These are phyloP conservation scores for Colletotrichum nymphaeae DNA, from an alignment of 2,329 filamentous ascomycete species.

Conservation along the genomic window DNA sequence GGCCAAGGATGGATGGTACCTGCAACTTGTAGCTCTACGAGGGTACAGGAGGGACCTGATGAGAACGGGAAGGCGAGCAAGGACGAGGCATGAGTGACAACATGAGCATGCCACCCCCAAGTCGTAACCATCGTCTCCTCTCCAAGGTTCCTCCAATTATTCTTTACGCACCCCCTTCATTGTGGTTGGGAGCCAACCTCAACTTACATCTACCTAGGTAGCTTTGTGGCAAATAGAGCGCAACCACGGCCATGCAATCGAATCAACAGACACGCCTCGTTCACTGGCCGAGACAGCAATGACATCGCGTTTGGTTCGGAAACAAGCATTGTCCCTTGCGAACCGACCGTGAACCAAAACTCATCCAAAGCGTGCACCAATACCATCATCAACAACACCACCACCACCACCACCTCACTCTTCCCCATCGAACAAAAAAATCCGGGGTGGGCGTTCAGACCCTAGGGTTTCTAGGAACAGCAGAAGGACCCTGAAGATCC, in stretches of 20 bases:
- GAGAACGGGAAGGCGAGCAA: background rate
- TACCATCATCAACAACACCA: background rate
- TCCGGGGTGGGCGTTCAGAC: conserved; percentile 14
- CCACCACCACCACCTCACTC: background rate
- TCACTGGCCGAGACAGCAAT: conserved; percentile 2
- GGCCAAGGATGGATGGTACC: background rate
- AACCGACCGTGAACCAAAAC: background rate
- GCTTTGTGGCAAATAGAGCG: background rate
- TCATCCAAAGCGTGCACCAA: background rate
- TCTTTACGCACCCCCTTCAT: background rate
- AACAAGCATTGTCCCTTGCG: background rate
- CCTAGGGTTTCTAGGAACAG: conserved; percentile 4
- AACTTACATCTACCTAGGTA: background rate
- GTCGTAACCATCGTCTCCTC: background rate
- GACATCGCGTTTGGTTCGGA: background rate
- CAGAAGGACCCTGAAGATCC: conserved; percentile 35
- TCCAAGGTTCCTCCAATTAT: background rate
- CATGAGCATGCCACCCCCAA: conserved; percentile 2
- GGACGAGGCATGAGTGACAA: background rate
- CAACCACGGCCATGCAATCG: background rate
- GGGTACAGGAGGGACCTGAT: background rate
- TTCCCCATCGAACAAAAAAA: background rate
- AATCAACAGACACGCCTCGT: background rate
- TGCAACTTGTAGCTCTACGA: too few species aligned
- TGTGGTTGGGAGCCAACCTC: conserved; percentile 1